phyloP scores from a whole-genome alignment of 2,329 filamentous ascomycete genomes.

The Aspergillus awamori region DNA sequence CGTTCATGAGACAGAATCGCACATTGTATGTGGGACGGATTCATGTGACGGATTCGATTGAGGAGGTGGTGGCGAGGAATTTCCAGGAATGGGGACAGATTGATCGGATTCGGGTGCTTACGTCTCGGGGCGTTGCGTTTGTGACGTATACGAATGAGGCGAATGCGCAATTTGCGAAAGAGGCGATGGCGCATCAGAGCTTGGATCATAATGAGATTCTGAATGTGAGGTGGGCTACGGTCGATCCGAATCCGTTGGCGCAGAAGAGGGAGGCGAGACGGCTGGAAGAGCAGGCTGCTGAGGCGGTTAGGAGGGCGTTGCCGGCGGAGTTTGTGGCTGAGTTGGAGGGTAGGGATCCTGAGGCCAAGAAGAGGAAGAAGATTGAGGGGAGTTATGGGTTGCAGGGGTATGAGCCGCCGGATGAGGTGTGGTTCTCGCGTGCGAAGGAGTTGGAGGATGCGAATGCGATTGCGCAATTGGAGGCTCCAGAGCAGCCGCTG shows the following conservation, averaged over 20 bases:
- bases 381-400: slow-evolving; percentile 87
- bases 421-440: slow-evolving; percentile 88
- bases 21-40: slow-evolving; percentile 93
- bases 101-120: slow-evolving; percentile 84
- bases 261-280: slow-evolving; percentile 86
- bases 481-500: slow-evolving; percentile 49
- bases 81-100: slow-evolving; percentile 97
- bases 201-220: slow-evolving; percentile 90
- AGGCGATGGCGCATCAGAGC: slow-evolving; percentile 93
- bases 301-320: slow-evolving; percentile 83
- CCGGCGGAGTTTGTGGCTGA: slow-evolving; percentile 91
- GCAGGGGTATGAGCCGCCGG: slow-evolving; percentile 89
- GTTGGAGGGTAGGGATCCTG: slow-evolving; percentile 87
- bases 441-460: slow-evolving; percentile 71
- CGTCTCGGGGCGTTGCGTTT: slow-evolving; percentile 87
- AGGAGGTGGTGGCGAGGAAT: slow-evolving; percentile 91
- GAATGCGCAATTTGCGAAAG: slow-evolving; percentile 87
- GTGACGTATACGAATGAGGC: slow-evolving; percentile 91
- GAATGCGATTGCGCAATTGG: slow-evolving; percentile 60
- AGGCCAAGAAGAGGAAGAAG: slow-evolving; percentile 83
- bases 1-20: slow-evolving; percentile 89
- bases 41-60: slow-evolving; percentile 94
- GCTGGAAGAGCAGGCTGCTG: slow-evolving; percentile 94
- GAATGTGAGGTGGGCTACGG: slow-evolving; percentile 96
- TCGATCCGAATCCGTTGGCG: slow-evolving; percentile 92